phyloP scores from a whole-genome alignment of 768 basidiomycete genomes.

The Russula sp. region DNA sequence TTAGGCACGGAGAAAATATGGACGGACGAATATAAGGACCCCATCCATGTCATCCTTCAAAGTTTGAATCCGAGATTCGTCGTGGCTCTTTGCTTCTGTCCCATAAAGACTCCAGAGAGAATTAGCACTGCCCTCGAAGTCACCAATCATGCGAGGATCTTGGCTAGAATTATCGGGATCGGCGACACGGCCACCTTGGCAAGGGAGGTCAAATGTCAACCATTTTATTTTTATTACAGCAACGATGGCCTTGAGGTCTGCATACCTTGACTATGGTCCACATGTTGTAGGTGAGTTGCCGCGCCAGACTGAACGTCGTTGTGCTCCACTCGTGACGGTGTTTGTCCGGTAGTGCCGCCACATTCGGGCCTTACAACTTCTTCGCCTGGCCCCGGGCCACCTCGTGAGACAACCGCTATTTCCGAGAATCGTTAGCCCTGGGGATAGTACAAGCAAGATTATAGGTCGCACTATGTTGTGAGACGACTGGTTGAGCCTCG shows the following conservation, averaged over 20 bases:
- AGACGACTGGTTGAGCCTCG: neutral
- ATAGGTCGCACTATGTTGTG: neutral
- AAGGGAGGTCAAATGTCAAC: neutral
- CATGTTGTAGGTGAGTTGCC: neutral
- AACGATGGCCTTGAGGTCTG: neutral
- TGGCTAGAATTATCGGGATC: neutral
- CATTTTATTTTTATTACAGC: neutral
- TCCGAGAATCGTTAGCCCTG: too few relatives aligned
- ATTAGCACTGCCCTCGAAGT: constrained; percentile 39
- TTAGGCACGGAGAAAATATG: neutral
- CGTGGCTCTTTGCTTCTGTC: constrained; percentile 12
- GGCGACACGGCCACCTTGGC: neutral
- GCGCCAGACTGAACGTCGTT: neutral
- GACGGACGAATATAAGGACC: constrained; percentile 42
- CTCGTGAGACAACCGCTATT: too few relatives aligned
- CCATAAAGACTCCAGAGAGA: constrained; percentile 42
- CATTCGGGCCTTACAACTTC: neutral
- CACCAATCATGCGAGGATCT: constrained; percentile 1
- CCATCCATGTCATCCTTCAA: constrained; percentile 45
- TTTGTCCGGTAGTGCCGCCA: neutral
- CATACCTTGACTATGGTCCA: neutral
- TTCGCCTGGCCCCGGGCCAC: neutral
- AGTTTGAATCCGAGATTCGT: constrained; percentile 35
- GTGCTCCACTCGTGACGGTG: neutral
- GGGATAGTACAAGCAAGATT: too few relatives aligned